These are phyloP conservation scores for Scenedesmus sp. DNA, from an alignment of 163 green algal genomes.

Conservation along the genomic window DNA sequence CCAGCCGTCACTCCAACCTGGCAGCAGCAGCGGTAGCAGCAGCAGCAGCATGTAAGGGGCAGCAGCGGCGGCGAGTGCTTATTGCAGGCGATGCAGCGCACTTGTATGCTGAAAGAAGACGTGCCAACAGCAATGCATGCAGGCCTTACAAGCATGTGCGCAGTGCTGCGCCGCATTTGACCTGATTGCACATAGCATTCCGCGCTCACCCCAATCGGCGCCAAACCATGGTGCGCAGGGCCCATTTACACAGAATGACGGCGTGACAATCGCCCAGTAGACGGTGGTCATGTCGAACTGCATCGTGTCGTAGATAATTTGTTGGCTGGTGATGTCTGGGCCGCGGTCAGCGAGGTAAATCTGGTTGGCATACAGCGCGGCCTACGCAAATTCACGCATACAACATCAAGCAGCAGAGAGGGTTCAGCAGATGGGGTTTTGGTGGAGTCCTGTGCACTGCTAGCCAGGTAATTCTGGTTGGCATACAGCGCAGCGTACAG, in stretches of 20 bases:
- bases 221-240: slow-evolving; percentile 43
- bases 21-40: not conserved
- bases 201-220: slow-evolving; percentile 19
- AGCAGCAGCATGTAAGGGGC: too few species aligned
- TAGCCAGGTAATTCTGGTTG: slow-evolving; percentile 23
- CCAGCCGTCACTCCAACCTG: slow-evolving; percentile 35
- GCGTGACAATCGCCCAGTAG: slow-evolving; percentile 35
- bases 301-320: not conserved
- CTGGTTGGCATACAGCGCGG: slow-evolving; percentile 44
- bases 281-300: slow-evolving; percentile 22
- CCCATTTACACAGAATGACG: slow-evolving; percentile 37
- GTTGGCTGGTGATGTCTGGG: slow-evolving; percentile 5
- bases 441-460: not conserved
- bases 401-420: not conserved
- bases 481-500: slow-evolving; percentile 43
- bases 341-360: slow-evolving; percentile 44
- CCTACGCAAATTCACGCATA: not conserved
- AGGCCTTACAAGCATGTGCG: not conserved
- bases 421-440: not conserved
- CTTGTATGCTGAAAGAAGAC: too few species aligned
- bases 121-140: not conserved
- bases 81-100: too few species aligned
- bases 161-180: not conserved
- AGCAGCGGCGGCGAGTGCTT: too few species aligned
- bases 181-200: not conserved